Base-by-base conservation (phyloP, 176 grass and related monocot species). In the Oryza brachyantha region DNA sequence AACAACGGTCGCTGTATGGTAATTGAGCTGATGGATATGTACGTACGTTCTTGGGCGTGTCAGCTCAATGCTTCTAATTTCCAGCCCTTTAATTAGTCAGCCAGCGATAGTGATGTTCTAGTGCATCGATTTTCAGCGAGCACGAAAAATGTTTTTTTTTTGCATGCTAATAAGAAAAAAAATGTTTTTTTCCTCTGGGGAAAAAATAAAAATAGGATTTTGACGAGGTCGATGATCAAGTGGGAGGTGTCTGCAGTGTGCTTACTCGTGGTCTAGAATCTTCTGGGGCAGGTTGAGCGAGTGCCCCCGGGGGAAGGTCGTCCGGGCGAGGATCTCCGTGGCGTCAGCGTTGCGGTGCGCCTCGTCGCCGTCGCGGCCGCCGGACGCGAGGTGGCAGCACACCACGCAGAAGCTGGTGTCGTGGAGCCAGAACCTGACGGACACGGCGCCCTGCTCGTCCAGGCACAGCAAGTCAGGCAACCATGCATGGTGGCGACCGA, bases 371-470 rank as follows among this genome's bases (percentile, higher is more conserved):
- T 86, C 79, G 63, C 87, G 32, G 2, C 83, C 86, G 76, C 90
- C 90, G 26, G 90, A 92, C 60, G 90, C 90, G 64, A 92, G 87
- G 87, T 92, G 90, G 66, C 90, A 92, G 62, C 90, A 89, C 64
- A 86, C 86, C 79, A 89, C 80, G 79, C 90, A 89, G 90, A 92
- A 86, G 75, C 90, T 92, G 5, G 90, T 92, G 65, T 92, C 75
- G 32, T 88, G 86, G 31, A 92, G 65, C 79, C 75, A 86, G 63
- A 92, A 80, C 34, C 86, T 66, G 13, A 89, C 86, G 64, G 90
- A 92, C 75, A 89, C 90, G 6, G 71, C 83, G 1, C 90, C 90
- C 90, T 89, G 64, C 57, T n/a, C n/a, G n/a, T n/a, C n/a, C n/a
- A n/a, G n/a, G n/a, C n/a, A n/a, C n/a, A n/a, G n/a, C n/a, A n/a